Conservation (phyloP, 1,284 basidiomycete species). For the Ganoderma lingzhi region DNA sequence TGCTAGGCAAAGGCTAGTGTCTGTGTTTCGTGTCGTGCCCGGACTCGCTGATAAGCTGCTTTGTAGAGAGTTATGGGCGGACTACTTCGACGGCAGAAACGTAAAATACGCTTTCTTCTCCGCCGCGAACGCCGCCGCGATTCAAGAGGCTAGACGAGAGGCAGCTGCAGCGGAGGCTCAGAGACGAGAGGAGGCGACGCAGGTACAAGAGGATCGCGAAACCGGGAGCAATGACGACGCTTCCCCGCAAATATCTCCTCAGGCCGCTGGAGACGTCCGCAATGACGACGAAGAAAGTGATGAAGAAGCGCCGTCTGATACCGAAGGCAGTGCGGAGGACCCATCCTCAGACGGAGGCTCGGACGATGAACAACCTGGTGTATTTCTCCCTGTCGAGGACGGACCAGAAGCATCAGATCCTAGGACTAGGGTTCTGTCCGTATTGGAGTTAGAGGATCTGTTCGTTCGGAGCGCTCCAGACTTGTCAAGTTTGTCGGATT, state of each 20-base stretch:
- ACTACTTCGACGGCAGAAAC: constrained; percentile 88
- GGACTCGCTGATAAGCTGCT: background rate
- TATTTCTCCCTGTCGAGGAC: constrained; percentile 56
- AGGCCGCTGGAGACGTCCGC: constrained; percentile 47
- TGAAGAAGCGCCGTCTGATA: constrained; percentile 33
- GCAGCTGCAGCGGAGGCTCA: constrained; percentile 49
- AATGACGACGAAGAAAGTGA: constrained; percentile 43
- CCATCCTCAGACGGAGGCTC: constrained; percentile 27
- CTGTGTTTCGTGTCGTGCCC: background rate
- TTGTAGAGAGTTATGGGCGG: constrained; percentile 82
- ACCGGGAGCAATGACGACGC: background rate
- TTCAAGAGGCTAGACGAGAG: constrained; percentile 78
- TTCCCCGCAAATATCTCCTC: constrained; percentile 11
- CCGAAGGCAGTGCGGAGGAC: constrained; percentile 36
- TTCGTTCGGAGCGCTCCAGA: constrained; percentile 85
- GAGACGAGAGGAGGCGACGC: constrained; percentile 26
- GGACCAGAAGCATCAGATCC: constrained; percentile 64
- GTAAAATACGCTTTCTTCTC: constrained; percentile 97
- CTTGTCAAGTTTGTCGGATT: constrained; percentile 63
- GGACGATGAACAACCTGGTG: constrained; percentile 23
- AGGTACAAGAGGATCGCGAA: constrained; percentile 10
- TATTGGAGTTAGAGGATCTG: constrained; percentile 90
- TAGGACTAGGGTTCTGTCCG: constrained; percentile 84
- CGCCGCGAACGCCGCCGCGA: constrained; percentile 87
- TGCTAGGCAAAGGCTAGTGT: constrained; percentile 78